Base-by-base conservation (phyloP, 805 yeast species). In the Hanseniaspora osmophila region DNA sequence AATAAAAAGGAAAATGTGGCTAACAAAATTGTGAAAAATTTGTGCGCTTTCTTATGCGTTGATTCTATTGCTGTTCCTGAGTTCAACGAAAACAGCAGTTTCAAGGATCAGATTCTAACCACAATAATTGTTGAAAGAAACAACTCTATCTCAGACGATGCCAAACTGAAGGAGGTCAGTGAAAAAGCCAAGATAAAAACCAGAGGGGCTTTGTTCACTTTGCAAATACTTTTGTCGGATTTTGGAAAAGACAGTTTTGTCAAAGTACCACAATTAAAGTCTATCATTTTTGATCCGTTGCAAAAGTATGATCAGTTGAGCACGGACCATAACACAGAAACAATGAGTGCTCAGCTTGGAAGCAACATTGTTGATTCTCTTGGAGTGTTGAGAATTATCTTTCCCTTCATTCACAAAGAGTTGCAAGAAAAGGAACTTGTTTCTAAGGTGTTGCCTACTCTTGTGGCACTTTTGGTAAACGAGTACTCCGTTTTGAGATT, bases 1-100 rank as follows among this genome's bases (percentile, higher is more conserved):
- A 64, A 63, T 4, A 77, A 75, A 9, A 86, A 87, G 56, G 60
- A 58, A n/a, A 78, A 78, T 33, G 92, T 90, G 1, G 78, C 90
- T 2, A 94, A 85, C 53, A 92, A 92, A 59, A 82, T 94, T 51
- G 76, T 85, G 40, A 90, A 85, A 59, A 92, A 92, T 57, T 65
- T 94, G 46, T 84, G 95, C 64, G 95, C 90, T 0, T 90, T 90
- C 58, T 59, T 92, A 44, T 92, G 98, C 65, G 96, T 88, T 30
- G 98, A 90, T 59, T 86, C 96, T 0, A 76, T 92, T 2, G 96
- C 88, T 58, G 96, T 90, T 30, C 98, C 98, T 2, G 96, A 86
- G 55, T 92, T 85, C 57, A 68, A 70, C 13, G 79, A 82, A 40
- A 83, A 84, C 53, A 72, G 74, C 35, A 61, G 64, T 12, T 66